Conservation (phyloP, 345 rosid species). For the Mallotus nudiflorus region DNA sequence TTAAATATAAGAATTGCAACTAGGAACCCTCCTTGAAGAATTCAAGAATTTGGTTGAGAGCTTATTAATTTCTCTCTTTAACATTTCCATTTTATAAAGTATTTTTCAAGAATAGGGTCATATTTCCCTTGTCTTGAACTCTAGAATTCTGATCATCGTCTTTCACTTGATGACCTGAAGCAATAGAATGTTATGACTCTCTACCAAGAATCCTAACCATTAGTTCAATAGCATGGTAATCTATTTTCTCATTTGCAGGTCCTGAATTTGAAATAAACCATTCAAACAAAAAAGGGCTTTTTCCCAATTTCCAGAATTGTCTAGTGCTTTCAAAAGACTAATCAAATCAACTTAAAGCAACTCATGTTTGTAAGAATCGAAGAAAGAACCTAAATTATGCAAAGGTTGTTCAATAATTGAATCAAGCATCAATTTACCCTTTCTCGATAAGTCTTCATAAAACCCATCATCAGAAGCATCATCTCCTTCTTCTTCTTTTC, state of each 20-base stretch:
- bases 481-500: slow-evolving; percentile 4
- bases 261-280: slow-evolving; percentile 48
- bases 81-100: background rate
- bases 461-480: slow-evolving; percentile 28
- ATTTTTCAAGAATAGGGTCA: no score
- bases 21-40: no score
- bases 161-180: slow-evolving; percentile 17
- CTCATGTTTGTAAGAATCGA: slow-evolving; percentile 49
- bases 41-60: background rate
- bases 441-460: slow-evolving; percentile 48
- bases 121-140: no score
- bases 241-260: slow-evolving; percentile 40
- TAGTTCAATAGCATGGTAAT: slow-evolving; percentile 53
- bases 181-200: slow-evolving; percentile 68
- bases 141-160: no score
- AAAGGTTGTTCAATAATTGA: slow-evolving; percentile 57
- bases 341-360: slow-evolving; percentile 62
- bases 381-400: slow-evolving; percentile 45
- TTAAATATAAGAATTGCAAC: no score
- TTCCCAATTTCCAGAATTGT: slow-evolving; percentile 65
- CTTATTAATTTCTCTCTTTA: background rate
- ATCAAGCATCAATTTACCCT: slow-evolving; percentile 46
- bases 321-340: slow-evolving; percentile 60
- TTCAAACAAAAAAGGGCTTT: slow-evolving; percentile 70
- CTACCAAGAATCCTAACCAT: slow-evolving; percentile 74